Percentiles rank a stretch among this genome's conserved stretches.
These are phyloP conservation scores for Blastobotrys peoriensis DNA, from an alignment of 805 yeast genomes.

Conservation along the genomic window DNA sequence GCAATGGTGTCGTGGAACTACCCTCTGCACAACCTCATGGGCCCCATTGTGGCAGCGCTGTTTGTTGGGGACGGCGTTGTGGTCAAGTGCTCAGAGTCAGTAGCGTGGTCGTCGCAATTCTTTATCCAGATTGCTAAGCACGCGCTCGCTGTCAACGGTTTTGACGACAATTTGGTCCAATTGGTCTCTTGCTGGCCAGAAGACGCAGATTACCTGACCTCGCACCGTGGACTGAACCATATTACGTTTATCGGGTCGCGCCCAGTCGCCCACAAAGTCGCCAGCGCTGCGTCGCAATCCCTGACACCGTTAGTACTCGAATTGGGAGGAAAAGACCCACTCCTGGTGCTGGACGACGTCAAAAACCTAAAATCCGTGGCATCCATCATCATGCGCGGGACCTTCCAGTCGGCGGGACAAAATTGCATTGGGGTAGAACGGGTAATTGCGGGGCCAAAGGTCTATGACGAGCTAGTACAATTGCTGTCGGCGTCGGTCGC, in stretches of 20 bases:
- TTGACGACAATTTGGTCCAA: conserved; percentile 79
- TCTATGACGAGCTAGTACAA: conserved; percentile 57
- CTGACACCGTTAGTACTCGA: conserved; percentile 94
- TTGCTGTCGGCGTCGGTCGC: conserved; percentile 54
- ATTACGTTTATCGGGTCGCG: conserved; percentile 95
- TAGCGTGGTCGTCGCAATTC: conserved; percentile 86
- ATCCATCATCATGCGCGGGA: conserved; percentile 85
- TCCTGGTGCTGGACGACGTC: conserved; percentile 76
- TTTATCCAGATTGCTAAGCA: conserved; percentile 66
- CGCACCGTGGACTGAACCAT: conserved; percentile 77
- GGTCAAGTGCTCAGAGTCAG: conserved; percentile 93
- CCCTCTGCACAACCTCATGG: conserved; percentile 90
- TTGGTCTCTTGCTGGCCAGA: conserved; percentile 84
- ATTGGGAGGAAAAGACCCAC: conserved; percentile 94
- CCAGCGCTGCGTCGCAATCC: conserved; percentile 73
- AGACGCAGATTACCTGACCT: conserved; percentile 78
- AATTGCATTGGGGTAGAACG: conserved; percentile 97
- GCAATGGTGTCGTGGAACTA: conserved; percentile 97
- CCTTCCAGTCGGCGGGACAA: conserved; percentile 96
- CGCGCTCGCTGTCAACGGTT: conserved; percentile 67
- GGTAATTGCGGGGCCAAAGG: conserved; percentile 69
- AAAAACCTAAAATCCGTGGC: conserved; percentile 46
- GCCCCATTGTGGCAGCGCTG: conserved; percentile 83
- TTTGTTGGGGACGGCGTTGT: conserved; percentile 90
- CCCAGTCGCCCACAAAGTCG: conserved; percentile 86